These are phyloP conservation scores for Fusarium pilosicola DNA, from an alignment of 2,329 filamentous ascomycete genomes.

Conservation along the genomic window DNA sequence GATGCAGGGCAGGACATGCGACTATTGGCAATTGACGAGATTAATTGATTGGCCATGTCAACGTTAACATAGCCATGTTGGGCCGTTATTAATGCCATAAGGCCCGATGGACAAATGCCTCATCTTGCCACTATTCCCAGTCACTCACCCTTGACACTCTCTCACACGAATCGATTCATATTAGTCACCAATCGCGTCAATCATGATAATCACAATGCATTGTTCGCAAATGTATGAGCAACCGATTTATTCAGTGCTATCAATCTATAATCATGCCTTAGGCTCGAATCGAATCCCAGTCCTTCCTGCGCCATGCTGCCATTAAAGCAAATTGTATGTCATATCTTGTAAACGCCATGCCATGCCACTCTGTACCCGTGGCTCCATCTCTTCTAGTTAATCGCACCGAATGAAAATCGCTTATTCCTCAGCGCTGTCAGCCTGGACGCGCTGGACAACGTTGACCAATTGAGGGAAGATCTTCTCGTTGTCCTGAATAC, in stretches of 20 bases:
- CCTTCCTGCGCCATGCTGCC: conserved; percentile 43
- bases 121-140: neutral
- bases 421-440: conserved; percentile 61
- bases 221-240: neutral
- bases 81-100: neutral
- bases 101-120: neutral
- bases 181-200: neutral
- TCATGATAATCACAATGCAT: neutral
- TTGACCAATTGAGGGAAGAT: conserved; percentile 80
- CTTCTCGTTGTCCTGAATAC: conserved; percentile 79
- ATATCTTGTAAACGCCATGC: conserved; percentile 42
- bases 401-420: conserved; percentile 11
- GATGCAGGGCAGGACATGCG: neutral
- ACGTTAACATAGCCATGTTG: neutral
- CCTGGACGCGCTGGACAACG: conserved; percentile 86
- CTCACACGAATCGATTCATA: fast-evolving
- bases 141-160: neutral
- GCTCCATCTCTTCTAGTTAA: conserved; percentile 23
- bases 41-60: neutral
- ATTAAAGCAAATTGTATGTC: conserved; percentile 28
- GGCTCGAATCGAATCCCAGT: conserved; percentile 22
- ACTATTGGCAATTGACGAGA: neutral
- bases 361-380: conserved; percentile 18
- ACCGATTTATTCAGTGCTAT: conserved; percentile 31
- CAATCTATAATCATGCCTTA: conserved; percentile 32